Conservation (phyloP, 106 monocot species). For the Gastrodia elata region DNA sequence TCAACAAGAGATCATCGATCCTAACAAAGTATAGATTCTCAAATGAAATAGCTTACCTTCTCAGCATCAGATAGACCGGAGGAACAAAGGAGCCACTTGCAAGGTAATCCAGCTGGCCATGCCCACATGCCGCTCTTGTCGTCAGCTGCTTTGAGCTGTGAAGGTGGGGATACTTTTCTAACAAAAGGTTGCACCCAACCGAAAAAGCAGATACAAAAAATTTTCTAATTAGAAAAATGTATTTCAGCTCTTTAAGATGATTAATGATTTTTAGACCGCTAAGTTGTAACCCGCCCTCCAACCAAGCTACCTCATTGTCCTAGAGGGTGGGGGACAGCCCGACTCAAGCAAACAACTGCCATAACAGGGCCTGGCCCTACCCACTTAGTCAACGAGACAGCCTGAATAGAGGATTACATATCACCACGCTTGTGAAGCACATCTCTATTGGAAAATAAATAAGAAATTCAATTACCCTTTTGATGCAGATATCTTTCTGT, state of each 20-base stretch:
- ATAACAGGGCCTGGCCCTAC: too few species aligned
- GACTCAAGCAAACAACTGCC: too few species aligned
- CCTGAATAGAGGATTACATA: too few species aligned
- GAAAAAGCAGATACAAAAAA: not conserved
- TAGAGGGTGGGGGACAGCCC: too few species aligned
- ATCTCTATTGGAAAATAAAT: too few species aligned
- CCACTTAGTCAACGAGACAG: too few species aligned
- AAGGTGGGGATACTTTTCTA: constrained; percentile 28
- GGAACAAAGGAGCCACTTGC: constrained; percentile 82
- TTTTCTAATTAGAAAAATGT: not conserved
- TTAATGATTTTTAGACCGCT: not conserved
- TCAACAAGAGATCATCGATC: too few species aligned
- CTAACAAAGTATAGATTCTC: not conserved
- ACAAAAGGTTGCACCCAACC: constrained; percentile 5
- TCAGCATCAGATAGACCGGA: constrained; percentile 59
- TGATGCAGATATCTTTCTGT: constrained; percentile 17
- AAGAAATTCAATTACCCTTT: constrained; percentile 30
- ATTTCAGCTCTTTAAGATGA: not conserved
- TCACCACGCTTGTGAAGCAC: too few species aligned
- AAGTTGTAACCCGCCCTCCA: too few species aligned
- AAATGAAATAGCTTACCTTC: constrained; percentile 39
- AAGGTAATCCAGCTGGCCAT: constrained; percentile 60
- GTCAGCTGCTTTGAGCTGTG: not conserved
- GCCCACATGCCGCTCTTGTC: constrained; percentile 30
- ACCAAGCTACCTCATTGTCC: too few species aligned